Evolutionary conservation across 1,284 basidiomycete genomes (phyloP).

Genomic region (Leccinum fuscescens): DNA sequence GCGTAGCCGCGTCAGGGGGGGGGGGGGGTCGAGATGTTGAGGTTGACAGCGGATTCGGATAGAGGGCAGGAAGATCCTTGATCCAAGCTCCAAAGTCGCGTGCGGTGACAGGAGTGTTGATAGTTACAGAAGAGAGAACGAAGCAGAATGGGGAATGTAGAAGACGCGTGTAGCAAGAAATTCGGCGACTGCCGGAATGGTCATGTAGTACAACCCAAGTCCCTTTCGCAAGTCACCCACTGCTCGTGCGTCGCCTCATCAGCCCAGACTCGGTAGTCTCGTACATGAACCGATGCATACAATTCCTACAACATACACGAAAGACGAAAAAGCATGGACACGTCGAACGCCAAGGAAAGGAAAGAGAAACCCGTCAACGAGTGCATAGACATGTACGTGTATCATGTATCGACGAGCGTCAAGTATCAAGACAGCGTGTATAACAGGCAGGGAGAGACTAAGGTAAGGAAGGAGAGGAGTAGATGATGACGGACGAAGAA

Average conservation of each 20-base stretch:
- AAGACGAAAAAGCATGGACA: not conserved
- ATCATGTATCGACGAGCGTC: not conserved
- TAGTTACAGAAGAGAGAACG: no score
- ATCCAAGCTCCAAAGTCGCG: no score
- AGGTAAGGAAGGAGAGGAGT: not conserved
- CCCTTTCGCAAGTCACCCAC: not conserved
- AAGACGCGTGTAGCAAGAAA: no score
- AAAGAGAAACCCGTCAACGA: not conserved
- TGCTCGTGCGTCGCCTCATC: not conserved
- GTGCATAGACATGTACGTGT: not conserved
- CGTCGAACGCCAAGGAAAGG: not conserved
- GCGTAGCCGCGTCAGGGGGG: constrained; percentile 73
- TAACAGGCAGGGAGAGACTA: not conserved
- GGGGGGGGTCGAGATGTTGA: constrained; percentile 77
- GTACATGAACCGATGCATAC: not conserved
- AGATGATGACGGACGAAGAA: not conserved
- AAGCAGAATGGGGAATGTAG: no score
- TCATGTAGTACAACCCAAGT: no score
- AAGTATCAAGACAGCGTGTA: not conserved
- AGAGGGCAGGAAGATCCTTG: no score
- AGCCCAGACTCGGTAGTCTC: not conserved
- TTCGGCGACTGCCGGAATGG: no score
- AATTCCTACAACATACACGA: not conserved
- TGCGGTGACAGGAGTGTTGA: no score
- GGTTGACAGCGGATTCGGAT: constrained; percentile 63